Evolutionary conservation across 345 rosid species (phyloP), one percentile per base, ranked within the genome.

Genomic region (Euclidium syriacum): DNA sequence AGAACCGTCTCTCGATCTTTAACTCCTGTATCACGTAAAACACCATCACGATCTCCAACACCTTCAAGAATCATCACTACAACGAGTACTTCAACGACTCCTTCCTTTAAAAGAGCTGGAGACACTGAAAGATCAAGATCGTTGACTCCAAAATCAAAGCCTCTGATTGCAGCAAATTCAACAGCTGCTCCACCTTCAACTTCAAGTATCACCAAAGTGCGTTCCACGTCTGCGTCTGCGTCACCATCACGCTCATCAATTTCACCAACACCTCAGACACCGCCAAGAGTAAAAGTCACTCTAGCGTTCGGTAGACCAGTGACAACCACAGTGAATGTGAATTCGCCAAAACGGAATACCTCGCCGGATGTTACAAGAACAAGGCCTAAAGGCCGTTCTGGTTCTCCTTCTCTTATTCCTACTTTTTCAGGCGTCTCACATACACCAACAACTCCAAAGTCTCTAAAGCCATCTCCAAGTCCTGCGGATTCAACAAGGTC

Each of bases 291-390:
- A 27, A 54, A 64, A 70, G 63, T 55, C 35, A 36, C 74, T 51
- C 61, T 68, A 60, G 67, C 73, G 32, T 68, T 68, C 1, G 73
- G 73, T 34, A 27, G 67, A 52, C 73, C 73, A 42, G 67, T 68
- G 73, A 55, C 4, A 47, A 48, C 58, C 32, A 36, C 62, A 23
- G 41, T 34, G 17, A 41, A 50, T 50, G 66, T 50, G 12, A 42
- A 38, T 18, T 46, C 64, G 0, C 64, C 74, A 8, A 62, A 47
- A 62, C 52, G 63, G 5, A 70, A 63, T 54, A 54, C 64, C 14
- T 53, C 69, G 0, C 64, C 64, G 1, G 44, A 54, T 63, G 69
- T 62, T 53, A 54, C 58, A 38, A 70, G 52, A 70, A 55, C 52
- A 0, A 70, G 52, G 24, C 23, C 64, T 62, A 55, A 47, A 62